Percentiles rank a stretch among this genome's conserved stretches.
Conservation (phyloP, 2,329 filamentous ascomycete genomes). For the Penicillium sp. region DNA sequence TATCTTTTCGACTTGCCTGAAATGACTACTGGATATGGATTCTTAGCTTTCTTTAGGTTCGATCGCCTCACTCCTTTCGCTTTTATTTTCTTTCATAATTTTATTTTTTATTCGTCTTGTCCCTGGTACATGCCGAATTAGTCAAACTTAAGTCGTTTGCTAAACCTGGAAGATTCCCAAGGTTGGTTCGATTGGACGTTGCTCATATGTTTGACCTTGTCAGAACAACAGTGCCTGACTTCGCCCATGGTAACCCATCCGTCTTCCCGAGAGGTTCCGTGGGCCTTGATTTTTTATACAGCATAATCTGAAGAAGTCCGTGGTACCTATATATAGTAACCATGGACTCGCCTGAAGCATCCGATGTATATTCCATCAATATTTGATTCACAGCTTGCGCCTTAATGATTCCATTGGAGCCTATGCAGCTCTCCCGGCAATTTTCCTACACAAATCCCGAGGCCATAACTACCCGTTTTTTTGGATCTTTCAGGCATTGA, state of each 20-base stretch:
- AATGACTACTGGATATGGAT: not conserved
- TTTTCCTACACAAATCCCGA: not conserved
- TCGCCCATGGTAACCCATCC: not conserved
- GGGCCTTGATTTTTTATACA: slow-evolving; percentile 6
- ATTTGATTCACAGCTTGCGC: not conserved
- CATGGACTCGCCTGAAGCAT: too few relatives aligned
- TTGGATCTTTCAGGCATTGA: slow-evolving; percentile 1
- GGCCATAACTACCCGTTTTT: not conserved
- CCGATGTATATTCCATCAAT: not conserved
- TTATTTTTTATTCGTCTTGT: slow-evolving; percentile 2
- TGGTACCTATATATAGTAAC: slow-evolving; percentile 3
- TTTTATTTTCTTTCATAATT: not conserved
- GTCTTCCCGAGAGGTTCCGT: slow-evolving; percentile 8
- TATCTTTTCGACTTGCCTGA: not conserved
- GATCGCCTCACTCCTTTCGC: slow-evolving; percentile 1
- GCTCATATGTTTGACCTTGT: not conserved
- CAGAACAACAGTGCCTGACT: slow-evolving; percentile 2
- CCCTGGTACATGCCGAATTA: not conserved
- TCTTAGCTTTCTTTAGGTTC: slow-evolving; percentile 1
- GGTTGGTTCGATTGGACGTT: not conserved
- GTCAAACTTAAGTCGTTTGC: not conserved
- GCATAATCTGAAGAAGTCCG: slow-evolving; percentile 3
- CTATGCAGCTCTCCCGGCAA: not conserved
- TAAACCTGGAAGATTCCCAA: not conserved
- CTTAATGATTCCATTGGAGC: not conserved